These are phyloP conservation scores for Wickerhamiella brachini DNA, from an alignment of 805 yeast species.

Conservation along the genomic window DNA sequence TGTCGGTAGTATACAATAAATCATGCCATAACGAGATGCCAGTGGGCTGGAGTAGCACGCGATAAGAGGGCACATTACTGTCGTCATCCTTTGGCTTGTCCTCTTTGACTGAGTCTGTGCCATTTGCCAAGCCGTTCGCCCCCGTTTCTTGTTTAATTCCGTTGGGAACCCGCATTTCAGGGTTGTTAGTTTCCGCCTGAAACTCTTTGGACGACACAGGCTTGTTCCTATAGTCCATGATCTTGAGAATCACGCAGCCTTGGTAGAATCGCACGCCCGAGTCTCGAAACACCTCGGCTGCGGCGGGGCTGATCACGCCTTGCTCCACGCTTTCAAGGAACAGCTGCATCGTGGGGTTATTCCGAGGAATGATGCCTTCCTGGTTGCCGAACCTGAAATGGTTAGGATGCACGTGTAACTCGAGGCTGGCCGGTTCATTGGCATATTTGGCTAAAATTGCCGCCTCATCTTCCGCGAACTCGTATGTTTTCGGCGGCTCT, in stretches of 20 bases:
- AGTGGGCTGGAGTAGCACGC: constrained; percentile 69
- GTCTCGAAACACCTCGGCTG: constrained; percentile 79
- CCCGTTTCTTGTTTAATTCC: not conserved
- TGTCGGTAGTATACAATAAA: constrained; percentile 69
- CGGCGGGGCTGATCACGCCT: constrained; percentile 78
- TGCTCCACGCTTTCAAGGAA: constrained; percentile 66
- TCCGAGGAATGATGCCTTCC: constrained; percentile 74
- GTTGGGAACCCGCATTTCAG: not conserved
- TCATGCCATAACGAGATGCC: constrained; percentile 75
- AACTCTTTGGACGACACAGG: not conserved
- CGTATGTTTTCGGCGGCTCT: constrained; percentile 4
- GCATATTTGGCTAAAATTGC: constrained; percentile 66
- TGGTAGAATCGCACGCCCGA: constrained; percentile 76
- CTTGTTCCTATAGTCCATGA: constrained; percentile 66
- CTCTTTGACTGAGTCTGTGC: not conserved
- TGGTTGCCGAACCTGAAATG: constrained; percentile 86
- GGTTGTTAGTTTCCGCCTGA: not conserved
- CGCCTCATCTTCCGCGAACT: constrained; percentile 48
- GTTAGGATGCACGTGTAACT: constrained; percentile 80
- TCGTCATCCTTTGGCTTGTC: constrained; percentile 9
- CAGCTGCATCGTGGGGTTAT: constrained; percentile 56
- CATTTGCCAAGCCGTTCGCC: constrained; percentile 4
- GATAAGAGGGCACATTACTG: constrained; percentile 54
- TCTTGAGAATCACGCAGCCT: constrained; percentile 75
- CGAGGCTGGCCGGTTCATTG: constrained; percentile 65